Conservation (phyloP, 345 rosid genomes). For the Brassica incana region DNA sequence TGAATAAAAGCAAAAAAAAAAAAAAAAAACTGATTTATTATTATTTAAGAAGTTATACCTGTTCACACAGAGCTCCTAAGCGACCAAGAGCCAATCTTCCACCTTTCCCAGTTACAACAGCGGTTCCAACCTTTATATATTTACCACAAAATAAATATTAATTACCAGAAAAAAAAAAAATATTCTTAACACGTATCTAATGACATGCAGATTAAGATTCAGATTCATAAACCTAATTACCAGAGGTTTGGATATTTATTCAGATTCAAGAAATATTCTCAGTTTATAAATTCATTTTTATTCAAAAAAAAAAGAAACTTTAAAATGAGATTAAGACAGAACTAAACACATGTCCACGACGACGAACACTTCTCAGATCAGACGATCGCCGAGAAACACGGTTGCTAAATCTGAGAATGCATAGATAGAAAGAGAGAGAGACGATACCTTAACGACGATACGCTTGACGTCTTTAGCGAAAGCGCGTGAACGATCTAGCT, state of each 20-base stretch:
- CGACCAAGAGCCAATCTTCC: conserved; percentile 96
- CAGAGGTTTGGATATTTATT: neutral
- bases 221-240: conserved; percentile 5
- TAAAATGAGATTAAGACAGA: conserved; percentile 4
- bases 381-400: conserved; percentile 11
- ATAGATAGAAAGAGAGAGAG: neutral
- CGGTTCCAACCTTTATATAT: conserved; percentile 82
- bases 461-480: conserved; percentile 89
- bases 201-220: conserved; percentile 33
- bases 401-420: conserved; percentile 26
- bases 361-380: conserved; percentile 33
- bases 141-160: conserved; percentile 7
- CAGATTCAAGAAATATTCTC: conserved; percentile 19
- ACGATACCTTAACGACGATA: conserved; percentile 74
- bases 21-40: neutral
- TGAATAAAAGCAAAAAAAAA: neutral
- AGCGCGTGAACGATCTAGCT: conserved; percentile 64
- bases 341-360: conserved; percentile 4
- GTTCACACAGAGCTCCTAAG: conserved; percentile 89
- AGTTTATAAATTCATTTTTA: neutral
- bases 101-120: conserved; percentile 90
- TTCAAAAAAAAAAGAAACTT: neutral
- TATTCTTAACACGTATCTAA: neutral
- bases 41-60: conserved; percentile 45
- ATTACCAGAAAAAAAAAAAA: conserved; percentile 1